Evolutionary conservation across 768 basidiomycete genomes (phyloP).

Genomic region (Panaeolus papilionaceus): DNA sequence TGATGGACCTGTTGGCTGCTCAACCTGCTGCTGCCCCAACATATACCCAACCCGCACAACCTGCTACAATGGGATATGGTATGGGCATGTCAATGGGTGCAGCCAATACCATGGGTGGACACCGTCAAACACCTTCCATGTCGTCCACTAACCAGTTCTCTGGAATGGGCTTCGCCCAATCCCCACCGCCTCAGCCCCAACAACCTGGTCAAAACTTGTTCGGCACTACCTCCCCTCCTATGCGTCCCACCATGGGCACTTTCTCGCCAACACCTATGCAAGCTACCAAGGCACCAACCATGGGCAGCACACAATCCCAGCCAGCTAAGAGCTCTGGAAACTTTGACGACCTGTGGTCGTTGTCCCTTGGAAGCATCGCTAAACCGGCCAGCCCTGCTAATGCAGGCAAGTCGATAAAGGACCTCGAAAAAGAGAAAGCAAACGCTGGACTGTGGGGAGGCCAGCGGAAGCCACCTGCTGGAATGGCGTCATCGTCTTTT

Average conservation of each 20-base stretch:
- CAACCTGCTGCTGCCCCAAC: constrained; percentile 37
- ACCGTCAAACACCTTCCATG: constrained; percentile 44
- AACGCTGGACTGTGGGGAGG: constrained; percentile 82
- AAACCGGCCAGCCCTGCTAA: constrained; percentile 41
- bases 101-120: constrained; percentile 36
- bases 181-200: constrained; percentile 32
- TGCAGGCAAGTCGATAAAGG: constrained; percentile 81
- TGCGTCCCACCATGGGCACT: constrained; percentile 38
- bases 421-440: constrained; percentile 88
- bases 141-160: constrained; percentile 40
- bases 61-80: constrained; percentile 28
- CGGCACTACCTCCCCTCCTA: constrained; percentile 33
- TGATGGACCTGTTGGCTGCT: constrained; percentile 57
- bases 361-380: constrained; percentile 66
- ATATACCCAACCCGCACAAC: constrained; percentile 39
- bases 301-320: constrained; percentile 17
- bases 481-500: constrained; percentile 29
- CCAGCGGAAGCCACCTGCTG: constrained; percentile 29
- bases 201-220: constrained; percentile 35
- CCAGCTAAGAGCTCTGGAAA: constrained; percentile 44
- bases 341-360: constrained; percentile 91
- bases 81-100: constrained; percentile 32
- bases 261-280: constrained; percentile 34
- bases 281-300: constrained; percentile 43
- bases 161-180: constrained; percentile 7